Conservation (phyloP, 75 land plant genomes). For the Selaginella tamariscina region DNA sequence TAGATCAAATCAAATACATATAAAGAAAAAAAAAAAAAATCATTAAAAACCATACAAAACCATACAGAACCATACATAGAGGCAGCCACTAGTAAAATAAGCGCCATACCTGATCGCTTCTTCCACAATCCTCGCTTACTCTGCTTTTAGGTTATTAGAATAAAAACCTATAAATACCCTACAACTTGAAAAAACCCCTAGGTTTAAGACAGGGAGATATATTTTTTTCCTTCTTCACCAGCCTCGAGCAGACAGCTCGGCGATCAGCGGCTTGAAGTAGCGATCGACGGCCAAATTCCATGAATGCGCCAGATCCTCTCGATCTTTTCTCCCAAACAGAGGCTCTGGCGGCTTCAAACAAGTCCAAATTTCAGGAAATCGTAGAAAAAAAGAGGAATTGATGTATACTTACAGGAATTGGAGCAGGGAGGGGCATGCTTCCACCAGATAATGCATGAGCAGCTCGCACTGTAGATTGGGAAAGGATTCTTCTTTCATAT, state of each 20-base stretch:
- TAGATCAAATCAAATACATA: too few species aligned
- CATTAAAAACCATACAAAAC: too few species aligned
- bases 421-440: not conserved
- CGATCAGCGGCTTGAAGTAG: slow-evolving; percentile 35
- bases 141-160: too few species aligned
- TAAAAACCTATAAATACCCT: too few species aligned
- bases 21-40: too few species aligned
- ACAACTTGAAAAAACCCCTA: too few species aligned
- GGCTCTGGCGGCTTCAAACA: slow-evolving; percentile 29
- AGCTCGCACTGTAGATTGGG: not conserved
- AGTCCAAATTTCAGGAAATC: not conserved
- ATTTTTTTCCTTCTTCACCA: slow-evolving; percentile 33
- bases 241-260: slow-evolving; percentile 35
- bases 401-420: not conserved
- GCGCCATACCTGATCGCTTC: too few species aligned
- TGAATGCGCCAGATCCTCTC: slow-evolving; percentile 29
- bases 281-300: slow-evolving; percentile 46
- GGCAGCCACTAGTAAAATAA: too few species aligned
- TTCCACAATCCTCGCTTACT: too few species aligned
- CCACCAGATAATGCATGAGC: not conserved
- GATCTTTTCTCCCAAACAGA: slow-evolving; percentile 16
- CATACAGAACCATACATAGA: too few species aligned
- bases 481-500: not conserved
- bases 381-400: not conserved
- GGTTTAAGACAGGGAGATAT: too few species aligned